A percentile compares a stretch with the other conserved stretches of the same genome.
These are phyloP conservation scores for Akanthomyces muscarius DNA, from an alignment of 2,329 filamentous ascomycete species.

Conservation along the genomic window DNA sequence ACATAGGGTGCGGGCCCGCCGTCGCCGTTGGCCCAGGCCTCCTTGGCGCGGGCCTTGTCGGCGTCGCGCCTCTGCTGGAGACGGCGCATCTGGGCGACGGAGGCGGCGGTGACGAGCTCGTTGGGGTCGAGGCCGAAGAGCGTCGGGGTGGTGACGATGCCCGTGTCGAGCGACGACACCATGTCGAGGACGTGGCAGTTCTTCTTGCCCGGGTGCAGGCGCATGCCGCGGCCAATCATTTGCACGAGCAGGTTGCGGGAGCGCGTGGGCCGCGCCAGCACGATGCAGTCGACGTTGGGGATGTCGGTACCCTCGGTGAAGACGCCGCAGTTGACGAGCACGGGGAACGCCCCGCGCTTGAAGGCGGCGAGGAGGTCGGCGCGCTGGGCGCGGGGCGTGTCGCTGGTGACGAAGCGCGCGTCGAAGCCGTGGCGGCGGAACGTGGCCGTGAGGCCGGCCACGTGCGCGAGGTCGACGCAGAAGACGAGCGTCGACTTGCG, in stretches of 20 bases:
- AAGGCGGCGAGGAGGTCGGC: conserved; percentile 71
- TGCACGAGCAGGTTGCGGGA: conserved; percentile 93
- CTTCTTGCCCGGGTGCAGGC: conserved; percentile 72
- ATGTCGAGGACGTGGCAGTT: conserved; percentile 96
- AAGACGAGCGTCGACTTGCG: conserved; percentile 88
- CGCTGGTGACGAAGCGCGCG: conserved; percentile 80
- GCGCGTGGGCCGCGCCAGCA: conserved; percentile 82
- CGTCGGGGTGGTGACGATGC: conserved; percentile 86
- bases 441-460: conserved; percentile 65
- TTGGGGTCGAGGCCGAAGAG: conserved; percentile 87
- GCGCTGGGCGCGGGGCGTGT: conserved; percentile 67
- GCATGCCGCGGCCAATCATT: conserved; percentile 95
- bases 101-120: conserved; percentile 67
- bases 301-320: conserved; percentile 98
- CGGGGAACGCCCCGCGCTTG: conserved; percentile 70
- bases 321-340: conserved; percentile 90
- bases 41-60: conserved; percentile 31
- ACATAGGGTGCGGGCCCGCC: conserved; percentile 14
- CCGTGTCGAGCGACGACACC: conserved; percentile 78
- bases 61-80: conserved; percentile 47
- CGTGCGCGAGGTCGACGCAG: conserved; percentile 85
- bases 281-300: conserved; percentile 90
- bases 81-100: conserved; percentile 56
- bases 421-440: conserved; percentile 79
- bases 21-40: conserved; percentile 14